phyloP scores from a whole-genome alignment of 2,329 filamentous ascomycete species.

The Plenodomus tracheiphilus region DNA sequence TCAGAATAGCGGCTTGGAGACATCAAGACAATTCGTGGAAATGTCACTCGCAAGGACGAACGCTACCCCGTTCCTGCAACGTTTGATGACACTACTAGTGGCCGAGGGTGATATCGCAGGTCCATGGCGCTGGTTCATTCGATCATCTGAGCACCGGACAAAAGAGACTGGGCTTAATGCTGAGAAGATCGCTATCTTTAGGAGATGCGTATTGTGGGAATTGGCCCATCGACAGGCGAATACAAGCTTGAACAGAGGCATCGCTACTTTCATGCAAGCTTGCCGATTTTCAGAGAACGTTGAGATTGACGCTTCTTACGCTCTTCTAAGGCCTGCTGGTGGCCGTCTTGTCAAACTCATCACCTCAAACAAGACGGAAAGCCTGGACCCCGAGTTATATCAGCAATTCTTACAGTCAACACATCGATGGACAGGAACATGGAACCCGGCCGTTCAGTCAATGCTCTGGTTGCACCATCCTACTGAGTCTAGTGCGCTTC shows the following conservation, averaged over 20 bases:
- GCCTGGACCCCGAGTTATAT: constrained; percentile 22
- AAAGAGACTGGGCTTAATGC: constrained; percentile 21
- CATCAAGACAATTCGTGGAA: constrained; percentile 31
- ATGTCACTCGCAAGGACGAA: constrained; percentile 10
- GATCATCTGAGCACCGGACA: constrained; percentile 16
- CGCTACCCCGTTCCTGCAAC: constrained; percentile 16
- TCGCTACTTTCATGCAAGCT: constrained; percentile 31
- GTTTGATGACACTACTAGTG: constrained; percentile 26
- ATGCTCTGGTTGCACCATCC: constrained; percentile 40
- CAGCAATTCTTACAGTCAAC: constrained; percentile 26
- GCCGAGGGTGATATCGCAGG: constrained; percentile 22
- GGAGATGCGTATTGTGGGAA: constrained; percentile 22
- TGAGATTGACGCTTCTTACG: constrained; percentile 10
- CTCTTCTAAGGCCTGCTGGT: constrained; percentile 25
- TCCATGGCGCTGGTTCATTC: constrained; percentile 38
- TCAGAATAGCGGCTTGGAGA: constrained; percentile 31
- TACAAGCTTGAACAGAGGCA: constrained; percentile 18
- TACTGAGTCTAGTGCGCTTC: constrained; percentile 15
- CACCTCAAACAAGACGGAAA: constrained; percentile 8
- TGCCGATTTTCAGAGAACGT: constrained; percentile 16
- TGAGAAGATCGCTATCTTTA: constrained; percentile 19
- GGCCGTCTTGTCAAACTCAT: constrained; percentile 31
- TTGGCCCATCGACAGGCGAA: constrained; percentile 23
- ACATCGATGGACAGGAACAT: constrained; percentile 26
- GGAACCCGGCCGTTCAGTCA: constrained; percentile 25